Evolutionary conservation across 305 asterid genomes (phyloP), one percentile per base, ranked within the genome.

Genomic region (Rubia tinctorum): DNA sequence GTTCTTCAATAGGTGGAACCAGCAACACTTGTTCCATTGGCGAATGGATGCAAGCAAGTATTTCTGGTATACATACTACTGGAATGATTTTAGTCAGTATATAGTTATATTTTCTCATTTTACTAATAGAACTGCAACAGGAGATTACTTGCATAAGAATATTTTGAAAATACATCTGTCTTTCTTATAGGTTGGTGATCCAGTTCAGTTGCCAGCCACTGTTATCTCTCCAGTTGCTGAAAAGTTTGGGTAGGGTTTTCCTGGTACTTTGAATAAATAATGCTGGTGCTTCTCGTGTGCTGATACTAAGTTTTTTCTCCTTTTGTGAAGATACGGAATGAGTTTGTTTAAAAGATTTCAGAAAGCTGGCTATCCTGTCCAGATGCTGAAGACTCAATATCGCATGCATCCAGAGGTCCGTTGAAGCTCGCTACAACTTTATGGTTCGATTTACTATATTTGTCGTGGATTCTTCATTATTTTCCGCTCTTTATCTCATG

Each of bases 371-470:
- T 92, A 95, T 86, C 98, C 99, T 18, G 97, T 95, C 75, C 94
- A 87, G 86, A 92, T 95, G 96, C 93, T 95, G 84, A 95, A 87
- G 88, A 95, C 98, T 74, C 99, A 95, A 82, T 95, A 95, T 79
- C 96, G 99, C 73, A 95, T 95, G 99, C 90, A 95, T 79, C 99
- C 99, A 39, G 96, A 95, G 98, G 99, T 95, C 71, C 61, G 73
- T 66, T 63, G 22, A 40, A 49, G 53, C 66, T 56, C 63, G 69
- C 71, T 69, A 10, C 20, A 43, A 43, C 22, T 60, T 73, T 51
- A 34, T 20, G 18, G 20, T 74, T 61, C 27, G 8, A 27, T 4
- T 71, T 64, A 56, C 6, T 43, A 9, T 40, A 11, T 30, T 22
- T 72, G 66, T 73, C 22, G 17, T 64, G 43, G 44, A 39, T 30